Evolutionary conservation across 495 filamentous ascomycete genomes (phyloP), one percentile per base, ranked within the genome.

Genomic region (Penicillium diatomitis): DNA sequence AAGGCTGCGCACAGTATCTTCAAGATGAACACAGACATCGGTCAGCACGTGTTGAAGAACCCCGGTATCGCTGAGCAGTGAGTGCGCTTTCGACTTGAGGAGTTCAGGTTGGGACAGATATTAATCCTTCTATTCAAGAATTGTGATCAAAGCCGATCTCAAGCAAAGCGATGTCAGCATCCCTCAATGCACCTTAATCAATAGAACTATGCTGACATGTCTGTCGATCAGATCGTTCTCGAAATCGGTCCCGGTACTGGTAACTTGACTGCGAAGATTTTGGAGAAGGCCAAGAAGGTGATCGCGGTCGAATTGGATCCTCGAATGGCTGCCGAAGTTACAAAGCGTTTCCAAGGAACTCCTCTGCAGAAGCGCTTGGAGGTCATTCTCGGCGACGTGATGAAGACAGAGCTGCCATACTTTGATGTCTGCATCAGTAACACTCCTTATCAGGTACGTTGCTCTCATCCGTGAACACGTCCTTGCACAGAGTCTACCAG

Each of bases 41-140:
- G 91, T 52, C 91, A 97, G 71, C 91, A 97, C 67, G 88, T 97
- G 47, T 76, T 97, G 57, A 95, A 95, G 71, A 96, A 97, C 68
- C 90, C 90, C 11, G 89, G 88, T 49, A 87, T 97, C 49, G 87
- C 89, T 11, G 82, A 90, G 63, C 84, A 38, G 60, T 55, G 32
- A 11, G 37, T 50, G 20, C 4, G 34, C 3, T 31, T 11, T 8
- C 10, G 28, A 9, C 1, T 6, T 2, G 20, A 20, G 2, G 20
- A 20, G 20, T 2, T 20, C 20, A 20, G 20, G 20, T 20, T 20
- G 20, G 20, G 20, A 20, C 20, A 20, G 20, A 20, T 2, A 20
- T 20, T 12, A 34, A 44, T 37, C 20, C 3, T 4, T 11, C 5
- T 8, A 35, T 29, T 29, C 29, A 36, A 60, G 85, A 28, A 96